Evolutionary conservation across 2,329 filamentous ascomycete genomes (phyloP).

Genomic region (Trichophyton verrucosum): DNA sequence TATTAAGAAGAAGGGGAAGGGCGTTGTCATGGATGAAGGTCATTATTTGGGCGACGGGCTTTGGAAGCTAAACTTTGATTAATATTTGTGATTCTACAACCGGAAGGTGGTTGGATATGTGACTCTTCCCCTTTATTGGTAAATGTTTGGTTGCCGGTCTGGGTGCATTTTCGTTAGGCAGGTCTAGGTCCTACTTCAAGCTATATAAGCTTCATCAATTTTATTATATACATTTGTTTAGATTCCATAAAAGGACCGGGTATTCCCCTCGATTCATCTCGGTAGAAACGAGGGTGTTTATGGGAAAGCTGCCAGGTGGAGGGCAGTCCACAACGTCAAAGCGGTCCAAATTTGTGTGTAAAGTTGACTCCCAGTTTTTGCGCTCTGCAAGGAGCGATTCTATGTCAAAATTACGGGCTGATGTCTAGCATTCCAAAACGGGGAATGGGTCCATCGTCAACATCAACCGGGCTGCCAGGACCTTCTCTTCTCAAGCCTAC

Average conservation of each 20-base stretch:
- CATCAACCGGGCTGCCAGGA: background rate
- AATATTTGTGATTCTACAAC: background rate
- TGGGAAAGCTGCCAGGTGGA: too few species aligned
- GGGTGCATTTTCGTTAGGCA: background rate
- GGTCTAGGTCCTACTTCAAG: background rate
- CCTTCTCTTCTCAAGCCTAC: slow-evolving; percentile 21
- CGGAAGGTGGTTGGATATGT: background rate
- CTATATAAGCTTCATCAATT: slow-evolving; percentile 1
- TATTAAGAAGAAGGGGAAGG: slow-evolving; percentile 89
- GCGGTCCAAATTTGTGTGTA: too few species aligned
- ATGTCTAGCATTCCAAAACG: background rate
- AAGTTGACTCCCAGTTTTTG: too few species aligned
- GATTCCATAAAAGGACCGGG: background rate
- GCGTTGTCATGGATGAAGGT: slow-evolving; percentile 81
- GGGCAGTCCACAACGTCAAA: too few species aligned
- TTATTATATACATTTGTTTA: background rate
- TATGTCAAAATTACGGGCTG: background rate
- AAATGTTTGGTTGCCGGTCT: background rate
- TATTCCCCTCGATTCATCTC: background rate
- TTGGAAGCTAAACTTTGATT: slow-evolving; percentile 59
- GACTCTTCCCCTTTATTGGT: background rate
- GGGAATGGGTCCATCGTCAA: background rate
- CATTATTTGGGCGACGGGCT: slow-evolving; percentile 91
- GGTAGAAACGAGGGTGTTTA: background rate
- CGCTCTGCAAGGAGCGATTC: too few species aligned